phyloP scores from a whole-genome alignment of 2,329 filamentous ascomycete genomes.

The Xylaria sp. region DNA sequence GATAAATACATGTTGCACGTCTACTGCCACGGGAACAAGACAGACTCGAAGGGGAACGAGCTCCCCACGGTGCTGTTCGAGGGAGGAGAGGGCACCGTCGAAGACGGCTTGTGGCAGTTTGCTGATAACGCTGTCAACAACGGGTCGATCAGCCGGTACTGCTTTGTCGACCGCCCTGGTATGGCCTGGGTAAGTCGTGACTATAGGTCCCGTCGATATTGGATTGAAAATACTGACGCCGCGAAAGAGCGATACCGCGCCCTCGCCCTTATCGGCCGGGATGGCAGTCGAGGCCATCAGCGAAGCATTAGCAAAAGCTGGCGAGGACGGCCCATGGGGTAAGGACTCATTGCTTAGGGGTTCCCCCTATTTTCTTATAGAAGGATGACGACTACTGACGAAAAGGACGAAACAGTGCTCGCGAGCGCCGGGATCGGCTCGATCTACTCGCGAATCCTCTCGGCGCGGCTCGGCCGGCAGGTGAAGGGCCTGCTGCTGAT shows the following conservation, averaged over 20 bases:
- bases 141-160: constrained; percentile 84
- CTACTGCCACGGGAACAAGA: constrained; percentile 77
- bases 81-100: constrained; percentile 77
- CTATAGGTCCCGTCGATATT: background rate
- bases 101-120: constrained; percentile 78
- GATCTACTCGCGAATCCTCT: constrained; percentile 89
- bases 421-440: constrained; percentile 85
- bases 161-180: constrained; percentile 93
- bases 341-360: constrained; percentile 16
- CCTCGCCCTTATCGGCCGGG: constrained; percentile 88
- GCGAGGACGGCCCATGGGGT: constrained; percentile 81
- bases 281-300: constrained; percentile 90
- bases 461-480: constrained; percentile 74
- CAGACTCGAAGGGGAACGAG: constrained; percentile 54
- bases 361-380: background rate
- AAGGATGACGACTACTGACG: background rate
- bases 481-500: constrained; percentile 82
- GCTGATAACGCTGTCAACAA: constrained; percentile 76
- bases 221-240: constrained; percentile 39
- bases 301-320: constrained; percentile 78
- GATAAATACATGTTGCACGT: constrained; percentile 87
- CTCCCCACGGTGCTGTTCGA: constrained; percentile 85
- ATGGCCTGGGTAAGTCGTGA: constrained; percentile 66
- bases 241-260: constrained; percentile 76
- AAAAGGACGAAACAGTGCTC: constrained; percentile 54